These are phyloP conservation scores for Microdochium paspali DNA, from an alignment of 2,329 filamentous ascomycete genomes.

Conservation along the genomic window DNA sequence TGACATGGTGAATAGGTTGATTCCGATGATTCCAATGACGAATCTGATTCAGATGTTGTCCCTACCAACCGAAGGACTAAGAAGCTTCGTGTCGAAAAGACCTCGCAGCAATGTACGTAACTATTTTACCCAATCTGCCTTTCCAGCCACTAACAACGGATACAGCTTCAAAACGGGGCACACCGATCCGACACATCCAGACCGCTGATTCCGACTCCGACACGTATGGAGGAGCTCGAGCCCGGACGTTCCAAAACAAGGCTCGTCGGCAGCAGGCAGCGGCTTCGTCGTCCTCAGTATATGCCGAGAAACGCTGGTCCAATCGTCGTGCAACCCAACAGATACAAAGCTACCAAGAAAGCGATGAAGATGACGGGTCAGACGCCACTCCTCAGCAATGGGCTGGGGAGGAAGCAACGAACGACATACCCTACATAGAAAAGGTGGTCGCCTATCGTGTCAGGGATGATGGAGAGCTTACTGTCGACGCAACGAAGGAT, in stretches of 20 bases:
- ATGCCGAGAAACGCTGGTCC: conserved; percentile 84
- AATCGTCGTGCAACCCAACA: conserved; percentile 70
- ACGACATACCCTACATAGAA: conserved; percentile 80
- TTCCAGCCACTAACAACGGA: conserved; percentile 6
- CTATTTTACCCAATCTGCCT: neutral
- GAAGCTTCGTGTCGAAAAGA: conserved; percentile 54
- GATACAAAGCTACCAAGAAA: conserved; percentile 57
- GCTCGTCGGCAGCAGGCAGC: conserved; percentile 61
- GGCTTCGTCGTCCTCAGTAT: conserved; percentile 54
- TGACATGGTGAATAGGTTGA: conserved; percentile 30
- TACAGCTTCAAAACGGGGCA: conserved; percentile 51
- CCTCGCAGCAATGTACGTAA: conserved; percentile 51
- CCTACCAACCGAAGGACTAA: conserved; percentile 53
- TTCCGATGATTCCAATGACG: conserved; percentile 43
- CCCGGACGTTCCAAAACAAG: conserved; percentile 62
- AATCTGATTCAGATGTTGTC: conserved; percentile 64
- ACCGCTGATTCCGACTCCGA: conserved; percentile 60
- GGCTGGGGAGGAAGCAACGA: conserved; percentile 56
- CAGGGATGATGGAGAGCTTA: conserved; percentile 55
- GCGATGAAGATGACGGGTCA: conserved; percentile 55
- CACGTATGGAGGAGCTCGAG: conserved; percentile 69
- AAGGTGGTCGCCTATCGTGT: conserved; percentile 80
- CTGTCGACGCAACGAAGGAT: conserved; percentile 49
- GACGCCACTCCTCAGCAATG: conserved; percentile 64
- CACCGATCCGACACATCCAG: conserved; percentile 44